These are phyloP conservation scores for Lasiodiplodia theobromae DNA, from an alignment of 2,329 filamentous ascomycete species.

Conservation along the genomic window DNA sequence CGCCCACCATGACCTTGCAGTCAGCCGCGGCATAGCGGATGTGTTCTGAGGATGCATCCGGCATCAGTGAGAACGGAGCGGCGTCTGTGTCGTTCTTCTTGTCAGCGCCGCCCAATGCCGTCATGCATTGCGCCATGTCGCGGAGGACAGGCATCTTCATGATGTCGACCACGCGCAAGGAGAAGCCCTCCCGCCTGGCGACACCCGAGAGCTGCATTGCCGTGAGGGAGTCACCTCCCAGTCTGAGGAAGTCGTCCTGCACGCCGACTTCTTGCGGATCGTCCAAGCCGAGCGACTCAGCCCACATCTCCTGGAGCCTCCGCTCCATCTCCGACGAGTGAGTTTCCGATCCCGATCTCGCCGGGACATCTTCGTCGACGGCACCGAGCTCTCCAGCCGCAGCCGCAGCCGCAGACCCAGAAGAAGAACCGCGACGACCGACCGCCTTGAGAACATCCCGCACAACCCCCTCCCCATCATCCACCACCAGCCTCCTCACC, in stretches of 20 bases:
- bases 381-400: no score
- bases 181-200: slow-evolving; percentile 18
- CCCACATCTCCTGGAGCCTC: not conserved
- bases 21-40: not conserved
- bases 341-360: no score
- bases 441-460: not conserved
- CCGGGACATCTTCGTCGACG: no score
- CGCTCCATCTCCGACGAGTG: not conserved
- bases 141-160: slow-evolving; percentile 33
- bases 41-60: slow-evolving; percentile 35
- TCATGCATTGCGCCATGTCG: slow-evolving; percentile 30
- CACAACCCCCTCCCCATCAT: not conserved
- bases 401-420: no score
- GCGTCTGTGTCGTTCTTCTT: not conserved
- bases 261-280: not conserved
- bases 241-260: not conserved
- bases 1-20: not conserved
- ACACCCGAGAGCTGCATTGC: not conserved
- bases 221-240: slow-evolving; percentile 2
- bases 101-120: not conserved
- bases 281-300: not conserved
- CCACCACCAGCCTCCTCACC: not conserved
- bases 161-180: slow-evolving; percentile 34
- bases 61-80: not conserved
- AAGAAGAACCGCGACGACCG: no score